Percentiles rank a stretch among this genome's conserved stretches.
These are phyloP conservation scores for Pythium plurisporium DNA, from an alignment of 352 stramenopile genomes.

Conservation along the genomic window DNA sequence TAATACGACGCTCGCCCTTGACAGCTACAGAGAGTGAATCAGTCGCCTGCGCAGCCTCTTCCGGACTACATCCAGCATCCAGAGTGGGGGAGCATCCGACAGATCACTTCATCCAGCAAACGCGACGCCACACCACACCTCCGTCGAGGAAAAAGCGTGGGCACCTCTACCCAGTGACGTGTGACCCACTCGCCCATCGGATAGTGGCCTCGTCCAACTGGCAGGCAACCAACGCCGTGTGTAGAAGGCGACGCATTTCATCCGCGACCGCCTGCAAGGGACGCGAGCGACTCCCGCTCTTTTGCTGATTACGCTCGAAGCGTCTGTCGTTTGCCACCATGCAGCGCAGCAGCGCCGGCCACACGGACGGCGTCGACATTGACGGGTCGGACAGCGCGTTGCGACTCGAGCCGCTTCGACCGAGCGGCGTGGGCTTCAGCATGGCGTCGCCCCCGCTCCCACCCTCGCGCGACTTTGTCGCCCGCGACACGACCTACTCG, in stretches of 20 bases:
- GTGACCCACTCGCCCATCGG: background rate
- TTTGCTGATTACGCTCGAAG: background rate
- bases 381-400: conserved; percentile 21
- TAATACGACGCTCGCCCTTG: no score
- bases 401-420: conserved; percentile 22
- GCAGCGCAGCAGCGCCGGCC: background rate
- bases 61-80: conserved; percentile 6
- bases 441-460: conserved; percentile 13
- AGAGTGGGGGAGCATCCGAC: conserved; percentile 2
- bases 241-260: background rate
- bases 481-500: conserved; percentile 1
- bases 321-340: background rate
- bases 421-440: conserved; percentile 12
- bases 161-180: conserved; percentile 6
- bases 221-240: background rate
- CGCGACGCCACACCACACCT: no score
- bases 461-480: background rate
- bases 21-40: background rate
- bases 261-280: no score
- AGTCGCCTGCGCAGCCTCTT: conserved; percentile 1
- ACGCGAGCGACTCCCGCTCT: background rate
- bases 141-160: conserved; percentile 5
- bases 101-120: no score
- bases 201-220: background rate
- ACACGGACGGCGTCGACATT: conserved; percentile 16